phyloP scores from a whole-genome alignment of 306 rosid species.

The Lathyrus sativus region DNA sequence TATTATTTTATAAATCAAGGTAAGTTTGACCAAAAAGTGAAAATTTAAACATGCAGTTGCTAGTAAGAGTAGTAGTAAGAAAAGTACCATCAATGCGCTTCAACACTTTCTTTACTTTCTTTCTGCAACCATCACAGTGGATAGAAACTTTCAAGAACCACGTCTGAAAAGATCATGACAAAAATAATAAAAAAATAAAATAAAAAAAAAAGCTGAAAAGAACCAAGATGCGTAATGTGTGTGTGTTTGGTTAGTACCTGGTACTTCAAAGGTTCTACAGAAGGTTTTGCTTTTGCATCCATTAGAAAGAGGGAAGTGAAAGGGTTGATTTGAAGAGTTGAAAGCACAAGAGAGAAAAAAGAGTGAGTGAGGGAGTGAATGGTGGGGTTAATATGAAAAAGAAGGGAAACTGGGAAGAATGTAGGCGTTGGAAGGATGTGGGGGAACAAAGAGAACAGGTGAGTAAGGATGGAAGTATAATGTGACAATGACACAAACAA shows the following conservation, averaged over 20 bases:
- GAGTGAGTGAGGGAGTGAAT: conserved; percentile 27
- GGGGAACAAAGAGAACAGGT: conserved; percentile 46
- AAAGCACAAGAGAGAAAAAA: conserved; percentile 24
- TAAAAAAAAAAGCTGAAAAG: background rate
- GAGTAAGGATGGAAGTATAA: conserved; percentile 44
- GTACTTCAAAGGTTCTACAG: conserved; percentile 52
- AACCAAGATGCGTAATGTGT: background rate
- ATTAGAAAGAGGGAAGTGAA: conserved; percentile 37
- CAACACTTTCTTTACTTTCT: conserved; percentile 79
- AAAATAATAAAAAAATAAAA: conserved; percentile 4
- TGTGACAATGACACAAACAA: conserved; percentile 52
- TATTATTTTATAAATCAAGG: background rate
- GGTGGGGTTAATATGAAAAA: conserved; percentile 15
- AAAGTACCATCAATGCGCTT: conserved; percentile 75
- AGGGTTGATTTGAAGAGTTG: conserved; percentile 13
- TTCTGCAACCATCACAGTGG: conserved; percentile 89
- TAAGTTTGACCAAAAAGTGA: background rate
- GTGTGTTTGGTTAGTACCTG: conserved; percentile 42
- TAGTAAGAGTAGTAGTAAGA: background rate
- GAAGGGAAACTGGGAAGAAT: conserved; percentile 46
- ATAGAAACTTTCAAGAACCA: conserved; percentile 80
- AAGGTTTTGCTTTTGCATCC: conserved; percentile 52
- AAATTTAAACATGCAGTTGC: background rate
- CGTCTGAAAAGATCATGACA: conserved; percentile 49
- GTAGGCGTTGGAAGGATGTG: conserved; percentile 31